Base-by-base conservation (phyloP, 176 grass and related monocot species). In the Musa troglodytarum region DNA sequence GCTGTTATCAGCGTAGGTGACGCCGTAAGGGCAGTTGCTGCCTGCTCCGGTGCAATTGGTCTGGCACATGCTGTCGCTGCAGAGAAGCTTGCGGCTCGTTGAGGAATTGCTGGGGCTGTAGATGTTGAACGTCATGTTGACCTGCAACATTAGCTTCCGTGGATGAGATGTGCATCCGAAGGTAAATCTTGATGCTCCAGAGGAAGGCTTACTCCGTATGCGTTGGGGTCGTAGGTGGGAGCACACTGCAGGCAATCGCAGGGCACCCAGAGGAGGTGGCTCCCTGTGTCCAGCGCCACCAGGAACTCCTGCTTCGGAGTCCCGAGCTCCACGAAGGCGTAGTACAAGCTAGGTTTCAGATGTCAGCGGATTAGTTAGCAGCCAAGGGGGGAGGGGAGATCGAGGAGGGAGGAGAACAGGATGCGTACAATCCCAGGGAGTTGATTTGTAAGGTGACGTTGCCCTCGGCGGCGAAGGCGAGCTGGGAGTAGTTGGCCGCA, bases 241-340 rank as follows among this genome's bases (percentile, higher is more conserved):
- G 81, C 73, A 69, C 89, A 96, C 3, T 85, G 82, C 20, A 79
- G 67, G 62, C 93, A 96, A 56, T 96, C 82, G 76, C 93, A 96
- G 3, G 93, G 93, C 22, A 92, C 28, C 93, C 93, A 96, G 81
- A 96, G 88, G 55, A 96, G 85, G 78, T 88, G 83, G 52, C 93
- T 96, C 8, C 93, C 93, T 0, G 93, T 96, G 64, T 96, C 89
- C n/a, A 92, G 77, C 15, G 89, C 93, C 72, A 96, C 93, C 82
- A 96, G 79, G 88, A 97, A 97, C 50, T 86, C 86, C 77, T 79
- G 63, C 11, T 82, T 83, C 50, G 93, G 93, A 16, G 93, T 97
- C 72, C 93, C 93, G 21, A 97, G 54, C 43, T 88, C 82, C 79
- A 97, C 83, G 34, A 88, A 74, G 22, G 90, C 87, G 25, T 97